A percentile compares a stretch with the other conserved stretches of the same genome.
These are phyloP conservation scores for Papiliotrema flavescens DNA, from an alignment of 1,284 basidiomycete species.

Conservation along the genomic window DNA sequence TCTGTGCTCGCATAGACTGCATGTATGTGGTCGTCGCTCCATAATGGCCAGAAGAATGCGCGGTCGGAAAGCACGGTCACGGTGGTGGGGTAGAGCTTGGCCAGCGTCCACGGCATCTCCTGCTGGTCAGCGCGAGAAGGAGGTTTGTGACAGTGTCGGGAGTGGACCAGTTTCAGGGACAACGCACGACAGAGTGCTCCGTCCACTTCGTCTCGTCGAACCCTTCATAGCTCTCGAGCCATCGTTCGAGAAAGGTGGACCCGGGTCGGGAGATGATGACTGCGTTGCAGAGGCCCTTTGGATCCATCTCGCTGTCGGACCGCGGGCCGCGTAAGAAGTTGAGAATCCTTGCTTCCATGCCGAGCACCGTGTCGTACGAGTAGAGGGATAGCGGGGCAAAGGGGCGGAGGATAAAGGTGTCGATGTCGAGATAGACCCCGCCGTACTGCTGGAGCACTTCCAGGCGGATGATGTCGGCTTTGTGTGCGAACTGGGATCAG, in stretches of 20 bases:
- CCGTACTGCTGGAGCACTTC: slow-evolving; percentile 47
- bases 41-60: slow-evolving; percentile 52
- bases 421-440: slow-evolving; percentile 51
- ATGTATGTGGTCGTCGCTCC: slow-evolving; percentile 36
- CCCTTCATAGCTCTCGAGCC: slow-evolving; percentile 41
- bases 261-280: slow-evolving; percentile 46
- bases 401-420: slow-evolving; percentile 30
- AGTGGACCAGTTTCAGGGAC: background rate
- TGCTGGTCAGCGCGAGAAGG: slow-evolving; percentile 4
- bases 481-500: slow-evolving; percentile 42
- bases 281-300: slow-evolving; percentile 51
- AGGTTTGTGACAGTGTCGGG: background rate
- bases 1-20: slow-evolving; percentile 32
- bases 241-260: slow-evolving; percentile 41
- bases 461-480: slow-evolving; percentile 48
- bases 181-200: slow-evolving; percentile 43
- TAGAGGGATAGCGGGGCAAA: slow-evolving; percentile 27
- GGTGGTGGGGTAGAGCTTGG: slow-evolving; percentile 42
- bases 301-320: slow-evolving; percentile 33
- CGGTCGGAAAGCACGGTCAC: slow-evolving; percentile 49
- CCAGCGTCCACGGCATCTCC: slow-evolving; percentile 43
- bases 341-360: slow-evolving; percentile 41
- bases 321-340: slow-evolving; percentile 15
- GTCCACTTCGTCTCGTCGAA: slow-evolving; percentile 46
- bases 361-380: slow-evolving; percentile 45